Evolutionary conservation across 2,329 filamentous ascomycete species (phyloP).

Genomic region (Colletotrichum shisoi): DNA sequence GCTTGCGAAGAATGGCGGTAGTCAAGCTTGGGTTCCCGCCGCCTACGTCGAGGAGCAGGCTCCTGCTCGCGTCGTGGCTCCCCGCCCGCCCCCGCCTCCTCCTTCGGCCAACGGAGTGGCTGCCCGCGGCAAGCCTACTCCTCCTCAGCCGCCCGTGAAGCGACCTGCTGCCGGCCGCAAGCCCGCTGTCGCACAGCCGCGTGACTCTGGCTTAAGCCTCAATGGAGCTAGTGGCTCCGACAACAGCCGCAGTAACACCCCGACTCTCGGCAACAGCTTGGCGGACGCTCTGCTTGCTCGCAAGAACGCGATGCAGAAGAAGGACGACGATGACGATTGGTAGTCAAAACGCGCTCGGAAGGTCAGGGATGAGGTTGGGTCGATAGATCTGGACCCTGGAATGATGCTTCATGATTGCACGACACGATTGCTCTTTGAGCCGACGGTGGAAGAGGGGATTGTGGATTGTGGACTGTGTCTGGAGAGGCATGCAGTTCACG

Average conservation of each 20-base stretch:
- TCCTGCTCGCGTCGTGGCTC: slow-evolving; percentile 66
- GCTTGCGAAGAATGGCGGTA: slow-evolving; percentile 76
- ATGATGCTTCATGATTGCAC: slow-evolving; percentile 39
- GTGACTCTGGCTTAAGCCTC: slow-evolving; percentile 74
- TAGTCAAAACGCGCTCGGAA: slow-evolving; percentile 47
- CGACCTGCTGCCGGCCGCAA: slow-evolving; percentile 77
- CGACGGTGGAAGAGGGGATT: slow-evolving; percentile 26
- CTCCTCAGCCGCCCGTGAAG: slow-evolving; percentile 81
- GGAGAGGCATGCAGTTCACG: slow-evolving; percentile 31
- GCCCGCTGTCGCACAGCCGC: slow-evolving; percentile 68
- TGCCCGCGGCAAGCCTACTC: slow-evolving; percentile 70
- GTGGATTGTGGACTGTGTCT: slow-evolving; percentile 29
- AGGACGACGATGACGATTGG: slow-evolving; percentile 75
- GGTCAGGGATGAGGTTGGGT: slow-evolving; percentile 32
- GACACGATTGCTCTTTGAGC: slow-evolving; percentile 37
- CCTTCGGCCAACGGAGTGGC: slow-evolving; percentile 57
- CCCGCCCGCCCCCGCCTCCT: slow-evolving; percentile 71
- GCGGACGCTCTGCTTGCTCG: slow-evolving; percentile 80
- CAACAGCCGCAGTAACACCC: slow-evolving; percentile 73
- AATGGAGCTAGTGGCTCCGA: slow-evolving; percentile 64
- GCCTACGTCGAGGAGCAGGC: slow-evolving; percentile 91
- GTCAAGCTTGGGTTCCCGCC: slow-evolving; percentile 93
- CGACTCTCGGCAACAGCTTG: slow-evolving; percentile 75
- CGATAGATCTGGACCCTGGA: slow-evolving; percentile 32
- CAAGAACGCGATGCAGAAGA: slow-evolving; percentile 77